A percentile compares a stretch with the other conserved stretches of the same genome.
Evolutionary conservation across 768 basidiomycete genomes (phyloP).

Genomic region (Trametes cingulata): DNA sequence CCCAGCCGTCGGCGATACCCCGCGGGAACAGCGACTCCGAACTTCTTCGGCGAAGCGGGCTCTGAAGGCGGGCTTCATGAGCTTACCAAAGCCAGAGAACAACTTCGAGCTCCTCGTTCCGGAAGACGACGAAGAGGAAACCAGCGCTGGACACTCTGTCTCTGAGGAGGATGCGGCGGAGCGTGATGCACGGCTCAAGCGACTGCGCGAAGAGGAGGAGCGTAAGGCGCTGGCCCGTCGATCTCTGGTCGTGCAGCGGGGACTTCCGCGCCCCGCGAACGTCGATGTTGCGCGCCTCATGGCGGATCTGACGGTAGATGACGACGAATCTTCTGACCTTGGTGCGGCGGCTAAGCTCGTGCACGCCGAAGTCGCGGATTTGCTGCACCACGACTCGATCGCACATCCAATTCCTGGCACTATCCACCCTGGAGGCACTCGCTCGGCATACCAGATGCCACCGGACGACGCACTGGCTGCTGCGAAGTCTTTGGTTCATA

Average conservation of each 20-base stretch:
- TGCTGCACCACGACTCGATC: slow-evolving; percentile 88
- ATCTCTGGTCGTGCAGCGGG: slow-evolving; percentile 77
- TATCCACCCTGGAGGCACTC: slow-evolving; percentile 66
- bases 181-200: slow-evolving; percentile 73
- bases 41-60: slow-evolving; percentile 68
- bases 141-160: slow-evolving; percentile 37
- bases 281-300: slow-evolving; percentile 72
- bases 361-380: slow-evolving; percentile 71
- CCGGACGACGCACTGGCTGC: slow-evolving; percentile 69
- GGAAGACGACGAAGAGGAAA: slow-evolving; percentile 73
- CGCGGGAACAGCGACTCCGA: slow-evolving; percentile 71
- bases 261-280: slow-evolving; percentile 83
- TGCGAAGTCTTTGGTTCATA: slow-evolving; percentile 73
- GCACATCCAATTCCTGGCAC: slow-evolving; percentile 89
- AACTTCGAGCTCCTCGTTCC: slow-evolving; percentile 95
- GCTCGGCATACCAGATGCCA: slow-evolving; percentile 72
- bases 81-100: slow-evolving; percentile 90
- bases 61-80: slow-evolving; percentile 79
- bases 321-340: slow-evolving; percentile 44
- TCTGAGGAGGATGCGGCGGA: slow-evolving; percentile 91
- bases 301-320: slow-evolving; percentile 53
- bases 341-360: slow-evolving; percentile 62
- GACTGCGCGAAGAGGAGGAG: slow-evolving; percentile 74
- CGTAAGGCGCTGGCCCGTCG: slow-evolving; percentile 77
- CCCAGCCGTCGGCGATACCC: slow-evolving; percentile 62